phyloP scores from a whole-genome alignment of 805 yeast species.

The Kodamaea nitidulidarum region DNA sequence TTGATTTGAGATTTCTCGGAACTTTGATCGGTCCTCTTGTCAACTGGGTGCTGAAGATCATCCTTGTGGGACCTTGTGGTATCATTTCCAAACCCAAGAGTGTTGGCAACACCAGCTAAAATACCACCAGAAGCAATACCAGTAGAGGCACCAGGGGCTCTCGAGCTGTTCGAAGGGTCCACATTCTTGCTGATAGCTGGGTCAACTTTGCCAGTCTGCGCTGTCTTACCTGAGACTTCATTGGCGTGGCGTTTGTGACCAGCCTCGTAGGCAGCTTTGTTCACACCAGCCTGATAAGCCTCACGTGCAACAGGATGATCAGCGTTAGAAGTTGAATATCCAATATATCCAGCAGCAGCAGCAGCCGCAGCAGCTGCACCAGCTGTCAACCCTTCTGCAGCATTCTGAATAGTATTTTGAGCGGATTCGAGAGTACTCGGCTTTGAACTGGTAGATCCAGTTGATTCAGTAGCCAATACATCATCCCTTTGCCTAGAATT shows the following conservation, averaged over 20 bases:
- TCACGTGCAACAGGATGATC: slow-evolving; percentile 5
- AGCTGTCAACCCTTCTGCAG: background rate
- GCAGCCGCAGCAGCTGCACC: slow-evolving; percentile 9
- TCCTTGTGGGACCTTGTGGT: background rate
- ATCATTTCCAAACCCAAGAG: slow-evolving; percentile 1
- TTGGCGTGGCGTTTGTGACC: slow-evolving; percentile 12
- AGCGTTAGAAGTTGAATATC: background rate
- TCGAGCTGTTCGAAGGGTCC: background rate
- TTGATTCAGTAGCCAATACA: too few species aligned
- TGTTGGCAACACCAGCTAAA: slow-evolving; percentile 5
- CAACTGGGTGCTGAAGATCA: background rate
- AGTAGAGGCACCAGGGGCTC: background rate
- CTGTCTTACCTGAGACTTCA: background rate
- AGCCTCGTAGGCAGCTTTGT: slow-evolving; percentile 16
- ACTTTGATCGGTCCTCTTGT: too few species aligned
- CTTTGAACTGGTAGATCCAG: background rate
- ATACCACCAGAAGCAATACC: background rate
- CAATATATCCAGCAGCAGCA: slow-evolving; percentile 7
- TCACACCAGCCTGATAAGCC: slow-evolving; percentile 15
- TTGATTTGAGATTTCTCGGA: background rate
- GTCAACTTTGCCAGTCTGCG: background rate
- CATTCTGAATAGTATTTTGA: background rate
- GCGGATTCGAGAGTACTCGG: background rate
- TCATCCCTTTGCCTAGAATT: too few species aligned
- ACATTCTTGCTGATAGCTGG: background rate